Evolutionary conservation across 1,284 basidiomycete species (phyloP).

Genomic region (Caloboletus firmus): DNA sequence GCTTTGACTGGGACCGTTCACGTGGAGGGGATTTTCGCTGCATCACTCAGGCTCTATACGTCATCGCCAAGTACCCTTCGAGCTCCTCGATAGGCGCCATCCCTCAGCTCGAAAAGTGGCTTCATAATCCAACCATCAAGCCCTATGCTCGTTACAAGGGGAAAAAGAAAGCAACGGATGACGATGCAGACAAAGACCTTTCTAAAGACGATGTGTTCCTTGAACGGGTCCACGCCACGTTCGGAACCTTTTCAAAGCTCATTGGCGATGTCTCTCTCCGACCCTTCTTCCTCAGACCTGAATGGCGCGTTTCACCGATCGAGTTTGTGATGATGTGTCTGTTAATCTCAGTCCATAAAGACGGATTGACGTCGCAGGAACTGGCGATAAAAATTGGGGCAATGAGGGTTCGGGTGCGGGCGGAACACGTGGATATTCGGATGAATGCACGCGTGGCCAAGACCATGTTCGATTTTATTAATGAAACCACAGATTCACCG

Average conservation of each 20-base stretch:
- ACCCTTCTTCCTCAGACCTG: slow-evolving; percentile 36
- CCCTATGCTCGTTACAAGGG: not conserved
- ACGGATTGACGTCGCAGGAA: slow-evolving; percentile 36
- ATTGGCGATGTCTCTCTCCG: slow-evolving; percentile 36
- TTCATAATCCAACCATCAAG: slow-evolving; percentile 34
- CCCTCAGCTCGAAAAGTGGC: slow-evolving; percentile 54
- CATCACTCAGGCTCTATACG: slow-evolving; percentile 52
- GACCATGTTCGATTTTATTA: slow-evolving; percentile 49
- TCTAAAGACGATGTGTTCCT: slow-evolving; percentile 37
- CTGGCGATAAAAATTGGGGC: slow-evolving; percentile 45
- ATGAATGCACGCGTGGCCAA: slow-evolving; percentile 52
- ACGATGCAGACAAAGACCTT: slow-evolving; percentile 16
- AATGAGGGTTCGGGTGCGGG: slow-evolving; percentile 53
- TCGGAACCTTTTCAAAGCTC: slow-evolving; percentile 45
- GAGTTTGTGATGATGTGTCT: slow-evolving; percentile 59
- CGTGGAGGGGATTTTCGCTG: slow-evolving; percentile 67
- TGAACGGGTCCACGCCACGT: slow-evolving; percentile 41
- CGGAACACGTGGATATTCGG: slow-evolving; percentile 50
- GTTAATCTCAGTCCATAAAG: slow-evolving; percentile 48
- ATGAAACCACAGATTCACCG: not conserved
- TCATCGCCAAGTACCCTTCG: slow-evolving; percentile 45
- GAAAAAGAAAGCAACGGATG: slow-evolving; percentile 22
- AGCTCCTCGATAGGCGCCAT: slow-evolving; percentile 38
- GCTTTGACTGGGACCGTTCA: slow-evolving; percentile 56
- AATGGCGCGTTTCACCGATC: slow-evolving; percentile 52